A percentile compares a stretch with the other conserved stretches of the same genome.
Evolutionary conservation across 768 basidiomycete species (phyloP).

Genomic region (Pleurotus tuoliensis): DNA sequence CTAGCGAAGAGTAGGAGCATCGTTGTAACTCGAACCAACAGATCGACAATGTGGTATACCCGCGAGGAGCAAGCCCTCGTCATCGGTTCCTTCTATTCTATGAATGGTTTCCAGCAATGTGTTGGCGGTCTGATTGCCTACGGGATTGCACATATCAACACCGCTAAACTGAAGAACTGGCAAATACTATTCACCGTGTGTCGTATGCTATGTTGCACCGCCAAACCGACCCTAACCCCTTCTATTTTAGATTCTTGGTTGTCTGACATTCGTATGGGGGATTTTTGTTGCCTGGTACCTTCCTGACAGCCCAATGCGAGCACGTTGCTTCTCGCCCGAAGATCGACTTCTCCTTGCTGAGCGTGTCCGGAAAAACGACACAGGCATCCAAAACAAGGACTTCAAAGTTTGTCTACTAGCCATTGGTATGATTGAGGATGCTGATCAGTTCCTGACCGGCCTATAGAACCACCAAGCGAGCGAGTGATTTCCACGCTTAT

Average conservation of each 20-base stretch:
- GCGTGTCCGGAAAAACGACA: constrained; percentile 48
- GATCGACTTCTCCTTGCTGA: constrained; percentile 46
- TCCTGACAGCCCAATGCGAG: constrained; percentile 45
- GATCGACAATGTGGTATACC: constrained; percentile 51
- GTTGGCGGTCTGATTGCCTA: constrained; percentile 48
- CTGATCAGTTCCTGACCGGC: too few relatives aligned
- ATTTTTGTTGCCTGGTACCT: constrained; percentile 46
- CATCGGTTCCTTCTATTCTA: constrained; percentile 40
- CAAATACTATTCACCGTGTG: constrained; percentile 41
- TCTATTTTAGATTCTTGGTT: constrained; percentile 35
- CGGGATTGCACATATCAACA: constrained; percentile 41
- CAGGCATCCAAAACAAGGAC: constrained; percentile 46
- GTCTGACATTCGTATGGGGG: constrained; percentile 44
- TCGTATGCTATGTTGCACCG: neutral
- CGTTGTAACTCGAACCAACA: constrained; percentile 7
- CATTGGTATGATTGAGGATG: too few relatives aligned
- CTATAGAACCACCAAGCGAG: constrained; percentile 20
- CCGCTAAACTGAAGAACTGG: constrained; percentile 43
- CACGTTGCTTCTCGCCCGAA: constrained; percentile 42
- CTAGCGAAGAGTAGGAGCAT: neutral
- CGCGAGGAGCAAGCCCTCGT: constrained; percentile 46
- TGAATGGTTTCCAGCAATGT: constrained; percentile 46
- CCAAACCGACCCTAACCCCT: neutral
- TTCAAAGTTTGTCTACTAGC: constrained; percentile 33
- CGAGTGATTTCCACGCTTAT: constrained; percentile 11